Evolutionary conservation across 345 rosid genomes (phyloP).

Genomic region (Brassica rapa): DNA sequence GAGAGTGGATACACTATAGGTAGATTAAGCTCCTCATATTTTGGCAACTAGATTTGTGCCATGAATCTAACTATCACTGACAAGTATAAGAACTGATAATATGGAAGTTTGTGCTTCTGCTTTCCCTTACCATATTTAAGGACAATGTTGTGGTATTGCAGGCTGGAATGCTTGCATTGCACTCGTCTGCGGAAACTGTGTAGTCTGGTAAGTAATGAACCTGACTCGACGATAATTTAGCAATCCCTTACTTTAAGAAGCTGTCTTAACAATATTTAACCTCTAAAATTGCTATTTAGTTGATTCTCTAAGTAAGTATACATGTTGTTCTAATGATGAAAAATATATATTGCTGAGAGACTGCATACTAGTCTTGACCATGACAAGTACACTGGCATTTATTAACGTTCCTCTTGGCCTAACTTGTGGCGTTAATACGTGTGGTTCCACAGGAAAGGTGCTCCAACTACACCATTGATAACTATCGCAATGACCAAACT

Average conservation of each 20-base stretch:
- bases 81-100: background rate
- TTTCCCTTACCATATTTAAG: background rate
- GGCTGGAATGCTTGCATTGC: conserved; percentile 99
- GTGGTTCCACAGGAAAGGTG: conserved; percentile 76
- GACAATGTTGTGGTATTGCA: conserved; percentile 39
- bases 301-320: too few relatives aligned
- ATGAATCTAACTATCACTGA: background rate
- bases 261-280: too few relatives aligned
- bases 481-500: conserved; percentile 93
- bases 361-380: background rate
- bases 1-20: background rate
- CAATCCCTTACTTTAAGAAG: too few relatives aligned
- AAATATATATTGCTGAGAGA: too few relatives aligned
- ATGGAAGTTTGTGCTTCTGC: background rate
- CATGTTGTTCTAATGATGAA: too few relatives aligned
- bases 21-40: background rate
- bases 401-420: background rate
- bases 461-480: conserved; percentile 91
- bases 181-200: conserved; percentile 93
- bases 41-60: background rate
- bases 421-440: background rate
- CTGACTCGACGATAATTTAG: too few relatives aligned
- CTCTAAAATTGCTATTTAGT: too few relatives aligned
- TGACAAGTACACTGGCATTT: background rate
- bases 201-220: conserved; percentile 69